Evolutionary conservation across 495 filamentous ascomycete species (phyloP).

Genomic region (Sabuloglossum arenarium): DNA sequence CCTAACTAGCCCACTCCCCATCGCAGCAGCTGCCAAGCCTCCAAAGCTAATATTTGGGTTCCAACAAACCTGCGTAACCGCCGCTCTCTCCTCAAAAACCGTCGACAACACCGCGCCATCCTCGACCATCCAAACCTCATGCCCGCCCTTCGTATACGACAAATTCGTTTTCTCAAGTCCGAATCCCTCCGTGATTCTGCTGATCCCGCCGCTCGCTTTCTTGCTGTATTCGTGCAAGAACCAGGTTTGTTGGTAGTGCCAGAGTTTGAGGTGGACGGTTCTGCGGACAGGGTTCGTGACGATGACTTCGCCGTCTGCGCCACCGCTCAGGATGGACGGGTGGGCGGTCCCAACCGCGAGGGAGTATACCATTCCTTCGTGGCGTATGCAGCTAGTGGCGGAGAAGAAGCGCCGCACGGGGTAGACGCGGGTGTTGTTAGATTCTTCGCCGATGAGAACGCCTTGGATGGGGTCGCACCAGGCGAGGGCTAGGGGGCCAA

Average conservation of each 20-base stretch:
- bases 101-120: conserved; percentile 24
- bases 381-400: conserved; percentile 19
- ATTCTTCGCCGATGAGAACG: conserved; percentile 35
- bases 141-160: conserved; percentile 2
- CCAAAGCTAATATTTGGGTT: conserved; percentile 40
- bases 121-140: conserved; percentile 15
- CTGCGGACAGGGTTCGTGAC: conserved; percentile 35
- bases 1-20: conserved; percentile 40
- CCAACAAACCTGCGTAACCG: conserved; percentile 37
- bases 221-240: conserved; percentile 39
- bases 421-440: conserved; percentile 29
- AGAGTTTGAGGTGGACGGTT: conserved; percentile 28
- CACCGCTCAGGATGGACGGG: conserved; percentile 30
- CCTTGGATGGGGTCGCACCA: conserved; percentile 36
- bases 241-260: conserved; percentile 37
- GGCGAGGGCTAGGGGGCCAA: conserved; percentile 24
- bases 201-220: conserved; percentile 20
- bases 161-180: conserved; percentile 21
- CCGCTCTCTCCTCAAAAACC: conserved; percentile 35
- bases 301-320: conserved; percentile 32
- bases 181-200: conserved; percentile 38
- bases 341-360: conserved; percentile 28
- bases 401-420: conserved; percentile 35
- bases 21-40: conserved; percentile 42
- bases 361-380: conserved; percentile 18